phyloP scores from a whole-genome alignment of 495 filamentous ascomycete genomes.

The Cercophora sp. region DNA sequence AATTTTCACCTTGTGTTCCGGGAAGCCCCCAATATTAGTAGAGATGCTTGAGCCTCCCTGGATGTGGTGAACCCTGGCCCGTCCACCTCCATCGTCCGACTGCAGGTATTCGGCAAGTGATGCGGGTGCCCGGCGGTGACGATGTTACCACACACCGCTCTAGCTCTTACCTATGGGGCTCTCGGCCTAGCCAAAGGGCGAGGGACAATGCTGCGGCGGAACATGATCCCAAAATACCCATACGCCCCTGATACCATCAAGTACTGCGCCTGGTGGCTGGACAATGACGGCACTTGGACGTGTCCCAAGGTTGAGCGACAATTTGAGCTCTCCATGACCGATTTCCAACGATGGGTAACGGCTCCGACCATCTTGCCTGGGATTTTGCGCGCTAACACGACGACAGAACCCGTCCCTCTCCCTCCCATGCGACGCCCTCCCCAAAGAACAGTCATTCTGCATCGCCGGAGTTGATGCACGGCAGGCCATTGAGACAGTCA shows the following conservation, averaged over 20 bases:
- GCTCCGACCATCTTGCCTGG: not conserved
- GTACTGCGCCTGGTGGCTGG: constrained; percentile 16
- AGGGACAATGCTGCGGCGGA: not conserved
- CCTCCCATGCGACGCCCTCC: constrained; percentile 4
- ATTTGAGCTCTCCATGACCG: constrained; percentile 3
- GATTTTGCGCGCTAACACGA: not conserved
- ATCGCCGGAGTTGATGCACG: constrained; percentile 4
- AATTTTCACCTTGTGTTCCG: too few relatives aligned
- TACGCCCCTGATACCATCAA: constrained; percentile 13
- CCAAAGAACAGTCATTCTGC: constrained; percentile 11
- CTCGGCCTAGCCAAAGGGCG: not conserved
- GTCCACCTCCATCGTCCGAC: too few relatives aligned
- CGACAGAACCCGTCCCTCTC: constrained; percentile 7
- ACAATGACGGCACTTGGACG: constrained; percentile 15
- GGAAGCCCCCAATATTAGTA: too few relatives aligned
- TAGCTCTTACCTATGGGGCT: not conserved
- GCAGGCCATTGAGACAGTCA: not conserved
- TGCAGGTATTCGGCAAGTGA: too few relatives aligned
- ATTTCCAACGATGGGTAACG: constrained; percentile 11
- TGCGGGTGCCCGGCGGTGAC: too few relatives aligned
- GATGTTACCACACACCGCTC: not conserved
- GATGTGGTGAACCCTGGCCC: too few relatives aligned
- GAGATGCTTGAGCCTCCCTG: too few relatives aligned
- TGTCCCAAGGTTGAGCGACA: not conserved
- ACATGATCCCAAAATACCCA: constrained; percentile 15